Base-by-base conservation (phyloP, 305 asterid genomes). In the Fraxinus dipetala region DNA sequence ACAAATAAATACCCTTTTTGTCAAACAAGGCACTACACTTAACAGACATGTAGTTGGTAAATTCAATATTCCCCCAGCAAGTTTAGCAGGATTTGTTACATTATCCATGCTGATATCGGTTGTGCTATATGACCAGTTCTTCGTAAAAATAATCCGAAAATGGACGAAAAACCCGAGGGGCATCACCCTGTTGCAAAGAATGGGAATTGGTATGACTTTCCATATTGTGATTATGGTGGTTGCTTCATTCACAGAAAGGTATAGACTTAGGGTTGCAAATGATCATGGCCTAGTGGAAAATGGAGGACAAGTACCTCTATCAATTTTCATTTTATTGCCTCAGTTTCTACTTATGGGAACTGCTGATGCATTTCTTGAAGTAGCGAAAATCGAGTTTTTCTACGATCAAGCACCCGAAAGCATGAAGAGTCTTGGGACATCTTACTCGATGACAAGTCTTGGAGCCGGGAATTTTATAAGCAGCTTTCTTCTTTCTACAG, bases 321-420 rank as follows among this genome's bases (percentile, higher is more conserved):
- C 98, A 0, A 94, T 96, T 38, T 88, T 96, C 65, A 80, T 94
- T 4, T 24, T 96, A 79, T 77, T 96, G n/a, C 98, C 99, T 5
- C 99, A 94, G 10, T 94, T 94, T 24, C 5, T 94, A 26, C 90
- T 96, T 0, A 93, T 92, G 97, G 99, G 99, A 56, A 48, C 84
- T 2, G 99, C 98, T 2, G 99, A 96, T 77, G 95, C 97, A 13
- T 94, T 93, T 80, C 45, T 91, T 83, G 98, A 89, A 82, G 97
- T 91, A 4, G 94, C 98, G 0, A 93, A 93, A 86, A 85, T 94
- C 6, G 98, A 96, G 86, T 96, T 94, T 54, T 96, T 96, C 84
- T 94, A 96, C 45, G 98, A 96, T 76, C 98, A 96, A 77, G 99
- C 98, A 11, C 98, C 99, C 0, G 98, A 94, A 86, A 91, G 91